Percentiles rank a stretch among this genome's conserved stretches.
phyloP scores from a whole-genome alignment of 805 yeast genomes.

The Saturnispora halmiae region DNA sequence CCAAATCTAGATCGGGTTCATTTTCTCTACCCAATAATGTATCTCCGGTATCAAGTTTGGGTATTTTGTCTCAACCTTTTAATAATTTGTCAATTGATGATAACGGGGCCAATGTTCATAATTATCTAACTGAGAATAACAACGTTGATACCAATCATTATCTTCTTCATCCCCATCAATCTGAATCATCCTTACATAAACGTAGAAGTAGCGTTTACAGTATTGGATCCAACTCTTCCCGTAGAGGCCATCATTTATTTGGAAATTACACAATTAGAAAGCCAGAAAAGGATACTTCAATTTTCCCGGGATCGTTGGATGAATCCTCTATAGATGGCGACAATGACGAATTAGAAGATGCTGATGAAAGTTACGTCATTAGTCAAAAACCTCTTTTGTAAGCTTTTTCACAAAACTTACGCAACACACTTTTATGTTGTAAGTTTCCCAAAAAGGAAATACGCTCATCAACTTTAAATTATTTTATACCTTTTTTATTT shows the following conservation, averaged over 20 bases:
- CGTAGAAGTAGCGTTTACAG: constrained; percentile 2
- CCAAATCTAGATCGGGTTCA: constrained; percentile 10
- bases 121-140: too few relatives aligned
- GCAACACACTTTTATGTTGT: background rate
- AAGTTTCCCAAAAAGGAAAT: background rate
- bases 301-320: background rate
- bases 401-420: background rate
- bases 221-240: background rate
- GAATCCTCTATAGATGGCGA: background rate
- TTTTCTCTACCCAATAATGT: constrained; percentile 1
- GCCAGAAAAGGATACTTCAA: background rate
- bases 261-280: constrained; percentile 1
- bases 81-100: background rate
- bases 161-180: background rate
- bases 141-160: background rate
- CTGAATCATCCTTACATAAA: background rate
- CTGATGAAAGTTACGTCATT: background rate
- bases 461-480: background rate
- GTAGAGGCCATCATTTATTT: constrained; percentile 3
- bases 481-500: background rate
- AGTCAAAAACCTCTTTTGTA: background rate
- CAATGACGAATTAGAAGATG: background rate
- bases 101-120: background rate
- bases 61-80: constrained; percentile 6
- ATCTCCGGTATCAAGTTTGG: constrained; percentile 4